Conservation (phyloP, 495 filamentous ascomycete species). For the Talaromyces proteolyticus region DNA sequence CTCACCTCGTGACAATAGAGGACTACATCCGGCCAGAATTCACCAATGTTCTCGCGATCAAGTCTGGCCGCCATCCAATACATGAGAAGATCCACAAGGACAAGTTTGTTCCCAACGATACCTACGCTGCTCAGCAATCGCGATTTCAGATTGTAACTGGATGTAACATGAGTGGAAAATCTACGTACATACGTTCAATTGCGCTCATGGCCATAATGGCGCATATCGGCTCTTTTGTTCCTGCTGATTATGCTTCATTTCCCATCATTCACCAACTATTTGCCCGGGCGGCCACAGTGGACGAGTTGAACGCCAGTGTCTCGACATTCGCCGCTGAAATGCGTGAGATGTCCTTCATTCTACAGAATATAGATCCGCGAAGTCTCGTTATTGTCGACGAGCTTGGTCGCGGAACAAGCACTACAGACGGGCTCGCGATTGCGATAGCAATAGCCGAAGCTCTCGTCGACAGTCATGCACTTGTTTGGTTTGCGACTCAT, state of each 20-base stretch:
- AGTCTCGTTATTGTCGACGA: constrained; percentile 90
- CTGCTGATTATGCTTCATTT: constrained; percentile 76
- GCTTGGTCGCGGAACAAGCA: constrained; percentile 86
- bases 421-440: constrained; percentile 80
- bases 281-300: constrained; percentile 77
- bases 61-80: constrained; percentile 78
- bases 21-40: constrained; percentile 81
- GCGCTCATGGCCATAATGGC: constrained; percentile 87
- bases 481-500: constrained; percentile 92
- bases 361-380: constrained; percentile 65
- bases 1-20: constrained; percentile 65
- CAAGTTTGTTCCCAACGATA: constrained; percentile 82
- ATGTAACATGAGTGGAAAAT: constrained; percentile 99
- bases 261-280: constrained; percentile 80
- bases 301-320: constrained; percentile 84
- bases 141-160: constrained; percentile 93
- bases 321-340: constrained; percentile 94
- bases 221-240: constrained; percentile 88
- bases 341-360: constrained; percentile 90
- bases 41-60: constrained; percentile 68
- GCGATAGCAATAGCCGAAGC: constrained; percentile 87
- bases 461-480: constrained; percentile 65
- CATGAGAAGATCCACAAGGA: constrained; percentile 61
- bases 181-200: constrained; percentile 85
- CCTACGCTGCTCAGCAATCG: constrained; percentile 68